Evolutionary conservation across 805 yeast genomes (phyloP), one percentile per base, ranked within the genome.

Genomic region (Saccharomycopsis fermentans): DNA sequence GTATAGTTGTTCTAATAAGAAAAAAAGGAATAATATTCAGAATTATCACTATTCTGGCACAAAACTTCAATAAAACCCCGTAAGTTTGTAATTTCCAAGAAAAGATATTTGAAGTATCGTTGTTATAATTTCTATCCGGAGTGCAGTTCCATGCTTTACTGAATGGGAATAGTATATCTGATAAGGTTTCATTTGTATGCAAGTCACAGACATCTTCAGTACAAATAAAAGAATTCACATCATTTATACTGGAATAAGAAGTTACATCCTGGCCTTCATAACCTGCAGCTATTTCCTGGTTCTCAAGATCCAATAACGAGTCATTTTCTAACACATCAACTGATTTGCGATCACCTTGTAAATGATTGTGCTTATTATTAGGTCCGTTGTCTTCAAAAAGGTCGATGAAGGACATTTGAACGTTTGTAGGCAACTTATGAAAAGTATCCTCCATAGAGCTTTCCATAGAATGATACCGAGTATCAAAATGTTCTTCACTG

Each of bases 1-100:
- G 62, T 17, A 53, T 52, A 3, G 59, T 56, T 5, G 54, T 24
- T 24, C 43, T 37, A 16, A 59, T 36, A 8, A 59, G 19, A 19
- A 59, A 59, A 53, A 40, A 56, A 6, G 62, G 62, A 35, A 59
- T 43, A n/a, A 40, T 19, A 29, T 55, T 58, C 16, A 51, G 17
- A 19, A 52, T 16, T 4, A 58, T 8, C 6, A 58, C 29, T 14
- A 11, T 17, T n/a, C 24, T 52, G 6, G 60, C 52, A 12, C 36
- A 55, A 14, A 27, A 24, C 32, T 50, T 48, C 40, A 55, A 51
- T 16, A 48, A 12, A 32, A 51, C n/a, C n/a, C 19, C 24, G 11
- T 50, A 32, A 9, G 29, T 5, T 50, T n/a, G 37, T 27, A 24
- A 9, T 9, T 21, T 43, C 8, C n/a, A 26, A 9, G 24, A 11